These are phyloP conservation scores for Pythium graminicola DNA, from an alignment of 352 stramenopile genomes.

Conservation along the genomic window DNA sequence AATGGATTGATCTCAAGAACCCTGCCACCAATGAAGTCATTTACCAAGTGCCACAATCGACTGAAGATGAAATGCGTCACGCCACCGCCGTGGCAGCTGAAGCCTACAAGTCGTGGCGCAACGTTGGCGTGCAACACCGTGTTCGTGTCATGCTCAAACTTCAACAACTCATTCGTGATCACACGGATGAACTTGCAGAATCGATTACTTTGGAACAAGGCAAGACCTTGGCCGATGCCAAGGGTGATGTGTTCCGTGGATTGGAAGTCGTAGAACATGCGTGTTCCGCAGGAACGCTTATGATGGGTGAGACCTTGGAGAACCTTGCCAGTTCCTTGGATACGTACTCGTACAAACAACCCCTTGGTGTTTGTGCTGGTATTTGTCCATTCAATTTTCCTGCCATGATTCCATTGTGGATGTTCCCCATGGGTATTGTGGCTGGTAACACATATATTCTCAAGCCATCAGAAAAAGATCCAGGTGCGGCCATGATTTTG, in stretches of 20 bases:
- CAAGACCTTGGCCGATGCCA: constrained; percentile 96
- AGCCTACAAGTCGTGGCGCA: constrained; percentile 89
- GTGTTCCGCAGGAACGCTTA: constrained; percentile 89
- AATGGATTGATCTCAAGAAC: constrained; percentile 63
- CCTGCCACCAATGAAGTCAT: constrained; percentile 62
- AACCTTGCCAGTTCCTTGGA: constrained; percentile 91
- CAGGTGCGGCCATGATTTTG: constrained; percentile 90
- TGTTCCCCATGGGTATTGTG: constrained; percentile 94
- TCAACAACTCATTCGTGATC: constrained; percentile 86
- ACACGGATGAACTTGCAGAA: constrained; percentile 90
- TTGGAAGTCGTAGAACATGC: constrained; percentile 98
- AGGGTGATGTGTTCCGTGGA: constrained; percentile 95
- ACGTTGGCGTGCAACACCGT: constrained; percentile 91
- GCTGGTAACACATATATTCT: constrained; percentile 96
- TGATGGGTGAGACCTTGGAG: constrained; percentile 83
- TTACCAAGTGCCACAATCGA: constrained; percentile 78
- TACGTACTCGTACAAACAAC: constrained; percentile 90
- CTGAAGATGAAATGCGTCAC: constrained; percentile 67
- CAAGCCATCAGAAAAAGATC: constrained; percentile 97
- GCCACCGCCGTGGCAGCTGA: constrained; percentile 73
- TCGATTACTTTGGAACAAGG: constrained; percentile 94
- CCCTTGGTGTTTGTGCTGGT: constrained; percentile 88
- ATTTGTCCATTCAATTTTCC: constrained; percentile 98
- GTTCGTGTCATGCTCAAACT: constrained; percentile 96
- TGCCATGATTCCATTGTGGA: constrained; percentile 98